Evolutionary conservation across 805 yeast genomes (phyloP).

Genomic region (Ogataea corticis): DNA sequence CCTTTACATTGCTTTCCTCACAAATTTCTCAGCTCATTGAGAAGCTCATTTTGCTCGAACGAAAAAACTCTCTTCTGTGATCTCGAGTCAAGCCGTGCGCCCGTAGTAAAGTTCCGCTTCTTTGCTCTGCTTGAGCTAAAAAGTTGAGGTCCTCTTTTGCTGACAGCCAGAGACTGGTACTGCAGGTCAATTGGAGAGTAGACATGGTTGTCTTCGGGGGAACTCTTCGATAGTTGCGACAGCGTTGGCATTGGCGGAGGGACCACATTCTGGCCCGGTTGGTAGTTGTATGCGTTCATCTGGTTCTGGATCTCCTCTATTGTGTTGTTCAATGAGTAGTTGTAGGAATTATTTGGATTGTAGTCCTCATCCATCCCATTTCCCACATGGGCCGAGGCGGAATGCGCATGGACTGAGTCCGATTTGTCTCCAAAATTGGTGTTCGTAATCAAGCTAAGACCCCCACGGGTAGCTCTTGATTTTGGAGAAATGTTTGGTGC

Average conservation of each 20-base stretch:
- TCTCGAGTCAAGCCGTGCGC: constrained; percentile 8
- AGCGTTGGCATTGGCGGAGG: constrained; percentile 8
- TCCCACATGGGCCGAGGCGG: not conserved
- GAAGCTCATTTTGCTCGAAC: constrained; percentile 52
- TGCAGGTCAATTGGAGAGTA: constrained; percentile 11
- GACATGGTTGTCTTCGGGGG: not conserved
- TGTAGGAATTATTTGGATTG: constrained; percentile 33
- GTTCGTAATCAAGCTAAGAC: constrained; percentile 19
- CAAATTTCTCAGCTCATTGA: constrained; percentile 42
- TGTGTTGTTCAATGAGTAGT: constrained; percentile 34
- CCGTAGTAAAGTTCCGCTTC: constrained; percentile 21
- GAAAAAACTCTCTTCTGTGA: constrained; percentile 41
- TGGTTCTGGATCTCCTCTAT: constrained; percentile 36
- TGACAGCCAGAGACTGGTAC: constrained; percentile 11
- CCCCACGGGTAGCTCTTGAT: constrained; percentile 16
- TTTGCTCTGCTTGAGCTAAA: constrained; percentile 1
- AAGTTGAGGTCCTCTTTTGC: constrained; percentile 2
- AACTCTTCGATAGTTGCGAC: constrained; percentile 1
- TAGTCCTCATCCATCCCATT: constrained; percentile 28
- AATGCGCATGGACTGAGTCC: constrained; percentile 1
- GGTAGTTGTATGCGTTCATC: constrained; percentile 20
- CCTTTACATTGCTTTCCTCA: too few relatives aligned
- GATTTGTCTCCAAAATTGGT: constrained; percentile 6
- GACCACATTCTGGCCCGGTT: constrained; percentile 3
- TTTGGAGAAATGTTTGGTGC: constrained; percentile 17